Percentiles rank a stretch among this genome's conserved stretches.
These are phyloP conservation scores for Teratosphaeria gauchensis DNA, from an alignment of 2,329 filamentous ascomycete genomes.

Conservation along the genomic window DNA sequence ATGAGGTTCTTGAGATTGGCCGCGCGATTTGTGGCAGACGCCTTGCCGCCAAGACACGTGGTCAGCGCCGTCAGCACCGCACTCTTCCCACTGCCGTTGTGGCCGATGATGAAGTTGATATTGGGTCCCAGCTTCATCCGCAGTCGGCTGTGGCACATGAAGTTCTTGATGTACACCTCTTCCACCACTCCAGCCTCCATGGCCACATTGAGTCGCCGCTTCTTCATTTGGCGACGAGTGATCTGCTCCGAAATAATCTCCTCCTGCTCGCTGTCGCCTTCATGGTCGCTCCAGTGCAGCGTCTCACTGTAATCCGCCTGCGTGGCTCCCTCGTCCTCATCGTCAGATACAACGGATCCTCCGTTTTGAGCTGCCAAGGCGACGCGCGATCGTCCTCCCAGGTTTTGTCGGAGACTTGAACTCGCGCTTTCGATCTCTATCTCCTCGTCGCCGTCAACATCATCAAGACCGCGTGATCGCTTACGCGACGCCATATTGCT, in stretches of 20 bases:
- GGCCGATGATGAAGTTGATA: constrained; percentile 96
- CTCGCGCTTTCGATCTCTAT: constrained; percentile 19
- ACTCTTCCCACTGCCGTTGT: constrained; percentile 97
- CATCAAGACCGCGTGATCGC: constrained; percentile 14
- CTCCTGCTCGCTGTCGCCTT: constrained; percentile 19
- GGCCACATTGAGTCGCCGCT: constrained; percentile 52
- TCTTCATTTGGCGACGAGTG: constrained; percentile 19
- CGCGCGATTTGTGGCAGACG: constrained; percentile 83
- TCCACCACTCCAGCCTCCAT: constrained; percentile 83
- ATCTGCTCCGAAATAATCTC: constrained; percentile 23
- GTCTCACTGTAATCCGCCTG: constrained; percentile 4
- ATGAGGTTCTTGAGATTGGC: constrained; percentile 83
- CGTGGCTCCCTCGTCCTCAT: constrained; percentile 7
- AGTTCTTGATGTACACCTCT: constrained; percentile 77
- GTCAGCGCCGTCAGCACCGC: constrained; percentile 88
- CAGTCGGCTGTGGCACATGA: constrained; percentile 87
- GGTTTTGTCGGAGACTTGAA: constrained; percentile 19
- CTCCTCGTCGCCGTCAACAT: constrained; percentile 10
- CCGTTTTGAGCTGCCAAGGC: constrained; percentile 19
- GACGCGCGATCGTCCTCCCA: constrained; percentile 20
- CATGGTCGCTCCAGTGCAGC: constrained; percentile 14
- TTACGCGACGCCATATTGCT: constrained; percentile 21
- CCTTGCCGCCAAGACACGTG: constrained; percentile 89
- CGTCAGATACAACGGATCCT: constrained; percentile 21
- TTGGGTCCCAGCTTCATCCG: constrained; percentile 79